Base-by-base conservation (phyloP, 2,329 filamentous ascomycete genomes). In the Ceratocystis papillata region DNA sequence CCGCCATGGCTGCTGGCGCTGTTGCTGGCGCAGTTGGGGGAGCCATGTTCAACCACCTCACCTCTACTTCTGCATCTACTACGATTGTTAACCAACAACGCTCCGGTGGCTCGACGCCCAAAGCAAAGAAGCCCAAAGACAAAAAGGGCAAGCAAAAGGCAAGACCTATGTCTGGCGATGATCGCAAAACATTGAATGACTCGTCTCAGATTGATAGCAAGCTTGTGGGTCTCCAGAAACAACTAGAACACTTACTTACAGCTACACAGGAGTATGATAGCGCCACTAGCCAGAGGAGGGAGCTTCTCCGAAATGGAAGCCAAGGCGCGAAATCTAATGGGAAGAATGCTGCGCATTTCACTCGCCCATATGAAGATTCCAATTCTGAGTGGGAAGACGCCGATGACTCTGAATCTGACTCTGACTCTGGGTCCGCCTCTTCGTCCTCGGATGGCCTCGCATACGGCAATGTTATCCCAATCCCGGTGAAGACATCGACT, bases 361-460 rank as follows among this genome's bases (percentile, higher is more conserved):
- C 30, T 30, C 30, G 60, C 6, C 53, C 62, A 33, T 66, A 66
- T 25, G 67, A 68, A n/a, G 20, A 50, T 37, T 65, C 64, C 22
- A 62, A 66, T 12, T 53, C 59, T 10, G 64, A 60, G 17, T 68
- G 67, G 67, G 64, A 68, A n/a, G 61, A 63, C 37, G 64, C 41
- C 41, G 59, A 50, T 1, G 67, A 68, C 17, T 37, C 33, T 1
- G 67, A 68, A 10, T 37, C 33, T 7, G 55, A 65, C 4, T 25
- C 37, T 1, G 53, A 60, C 20, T 67, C 65, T 44, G 44, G 45
- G 15, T 60, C 64, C 0, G 44, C 64, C 28, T 63, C 61, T 12
- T 65, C 64, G 5, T 65, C 63, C 5, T 68, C 64, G n/a, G 61
- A 68, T 37, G 67, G 64, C 22, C 60, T 68, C 12, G 67, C 53